Conservation (phyloP, 176 grass and related monocot species). For the Lolium perenne region DNA sequence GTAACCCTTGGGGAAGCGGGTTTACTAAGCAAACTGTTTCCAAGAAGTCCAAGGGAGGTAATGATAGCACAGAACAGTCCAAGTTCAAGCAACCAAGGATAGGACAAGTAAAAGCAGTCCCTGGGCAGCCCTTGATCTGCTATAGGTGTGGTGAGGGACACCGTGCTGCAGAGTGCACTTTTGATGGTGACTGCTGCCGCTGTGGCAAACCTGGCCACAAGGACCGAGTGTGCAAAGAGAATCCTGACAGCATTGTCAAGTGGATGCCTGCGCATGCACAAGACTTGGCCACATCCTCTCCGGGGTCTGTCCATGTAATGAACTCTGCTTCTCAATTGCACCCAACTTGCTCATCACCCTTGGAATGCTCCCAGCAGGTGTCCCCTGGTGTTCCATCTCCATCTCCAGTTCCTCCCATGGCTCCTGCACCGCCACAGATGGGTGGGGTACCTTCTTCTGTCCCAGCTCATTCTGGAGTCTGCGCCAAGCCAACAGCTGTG, state of each 20-base stretch:
- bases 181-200: background rate
- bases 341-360: background rate
- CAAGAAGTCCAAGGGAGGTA: conserved; percentile 5
- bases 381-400: conserved; percentile 10
- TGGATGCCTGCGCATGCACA: conserved; percentile 1
- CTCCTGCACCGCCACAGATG: background rate
- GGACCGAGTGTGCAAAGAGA: conserved; percentile 2
- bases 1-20: background rate
- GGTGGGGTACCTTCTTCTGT: background rate
- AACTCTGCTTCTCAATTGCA: background rate
- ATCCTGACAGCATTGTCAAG: conserved; percentile 9
- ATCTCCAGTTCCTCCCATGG: background rate
- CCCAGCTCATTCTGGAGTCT: background rate
- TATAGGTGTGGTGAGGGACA: conserved; percentile 20
- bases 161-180: background rate
- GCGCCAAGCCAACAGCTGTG: background rate
- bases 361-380: background rate
- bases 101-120: background rate
- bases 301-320: background rate
- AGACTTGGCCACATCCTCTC: background rate
- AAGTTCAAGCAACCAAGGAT: background rate
- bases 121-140: background rate
- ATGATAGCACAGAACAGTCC: background rate
- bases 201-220: conserved; percentile 1
- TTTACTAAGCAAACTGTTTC: conserved; percentile 9